Base-by-base conservation (phyloP, 768 basidiomycete genomes). In the Cystofilobasidium ferigula region DNA sequence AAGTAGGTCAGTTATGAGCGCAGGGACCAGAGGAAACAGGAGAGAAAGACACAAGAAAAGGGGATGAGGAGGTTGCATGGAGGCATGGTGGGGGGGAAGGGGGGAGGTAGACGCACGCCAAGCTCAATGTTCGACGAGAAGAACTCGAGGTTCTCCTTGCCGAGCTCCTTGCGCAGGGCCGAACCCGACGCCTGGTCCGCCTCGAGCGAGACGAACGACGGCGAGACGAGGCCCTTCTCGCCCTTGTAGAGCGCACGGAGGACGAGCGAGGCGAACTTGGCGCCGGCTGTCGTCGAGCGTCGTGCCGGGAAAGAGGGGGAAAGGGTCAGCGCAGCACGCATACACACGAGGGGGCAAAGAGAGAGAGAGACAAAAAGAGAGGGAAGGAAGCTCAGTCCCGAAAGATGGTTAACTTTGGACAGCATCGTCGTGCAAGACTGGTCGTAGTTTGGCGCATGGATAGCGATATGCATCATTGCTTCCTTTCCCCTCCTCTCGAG, bases 101-200 rank as follows among this genome's bases (percentile, higher is more conserved):
- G 20, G 59, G 32, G 26, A 38, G 22, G 43, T n/a, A n/a, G 30
- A 79, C 80, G 62, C 82, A 94, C 89, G 71, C 92, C 90, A 71
- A 98, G 88, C 79, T 93, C 88, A 71, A 98, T 88, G 72, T 85
- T 86, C 70, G 87, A 86, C 20, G 92, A 89, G 85, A 98, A 99
- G 81, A 87, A 98, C 76, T 87, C 84, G 71, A 97, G 82, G 72
- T 92, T 94, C 79, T 92, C 16, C 51, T 54, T 79, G 18, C 85
- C 88, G 65, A 97, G 82, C 75, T 89, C 88, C 77, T 83, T 82
- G 76, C 81, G 82, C 72, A 97, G 78, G n/a, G 79, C 83, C n/a
- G 82, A 81, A 42, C 83, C 85, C 40, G 89, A 89, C 69, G 77
- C 78, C 68, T 6, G 80, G 34, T 63, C 77, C 74, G 90, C 88